phyloP scores from a whole-genome alignment of 2,329 filamentous ascomycete genomes.

The Colletotrichum sidae region DNA sequence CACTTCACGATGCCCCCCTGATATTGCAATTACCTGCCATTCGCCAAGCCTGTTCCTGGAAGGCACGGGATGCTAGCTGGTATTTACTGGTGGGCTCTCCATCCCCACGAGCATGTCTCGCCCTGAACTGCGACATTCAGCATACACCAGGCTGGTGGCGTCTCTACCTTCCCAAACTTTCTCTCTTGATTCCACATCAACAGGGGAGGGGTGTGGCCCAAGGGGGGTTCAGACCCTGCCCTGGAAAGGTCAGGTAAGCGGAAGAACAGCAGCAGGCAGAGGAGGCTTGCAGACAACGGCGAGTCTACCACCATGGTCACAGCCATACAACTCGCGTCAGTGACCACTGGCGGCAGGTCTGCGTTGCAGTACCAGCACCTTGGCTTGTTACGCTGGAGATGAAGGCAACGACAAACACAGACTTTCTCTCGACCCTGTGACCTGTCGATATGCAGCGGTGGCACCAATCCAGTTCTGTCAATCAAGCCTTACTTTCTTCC shows the following conservation, averaged over 20 bases:
- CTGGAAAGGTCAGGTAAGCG: constrained; percentile 15
- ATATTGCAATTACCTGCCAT: background rate
- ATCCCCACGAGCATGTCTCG: constrained; percentile 23
- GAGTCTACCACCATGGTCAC: constrained; percentile 1
- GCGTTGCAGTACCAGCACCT: background rate
- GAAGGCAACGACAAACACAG: background rate
- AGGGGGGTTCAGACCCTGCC: constrained; percentile 23
- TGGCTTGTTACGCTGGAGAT: constrained; percentile 1
- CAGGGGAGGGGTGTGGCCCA: constrained; percentile 14
- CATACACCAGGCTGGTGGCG: constrained; percentile 18
- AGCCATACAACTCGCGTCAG: constrained; percentile 1
- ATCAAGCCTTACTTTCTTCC: constrained; percentile 8
- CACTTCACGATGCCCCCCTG: too few species aligned
- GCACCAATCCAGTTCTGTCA: background rate
- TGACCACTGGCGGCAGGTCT: constrained; percentile 6
- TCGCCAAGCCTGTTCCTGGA: constrained; percentile 4
- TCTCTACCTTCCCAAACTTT: constrained; percentile 17
- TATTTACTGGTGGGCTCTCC: constrained; percentile 3
- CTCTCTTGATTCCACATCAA: constrained; percentile 29
- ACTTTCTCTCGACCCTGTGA: constrained; percentile 3
- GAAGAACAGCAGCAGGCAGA: constrained; percentile 11
- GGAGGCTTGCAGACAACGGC: constrained; percentile 2
- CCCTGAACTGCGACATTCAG: constrained; percentile 33
- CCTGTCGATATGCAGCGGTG: constrained; percentile 1
- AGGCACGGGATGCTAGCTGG: constrained; percentile 1